Percentiles rank a stretch among this genome's conserved stretches.
Conservation (phyloP, 495 filamentous ascomycete genomes). For the Penicillium chermesinum region DNA sequence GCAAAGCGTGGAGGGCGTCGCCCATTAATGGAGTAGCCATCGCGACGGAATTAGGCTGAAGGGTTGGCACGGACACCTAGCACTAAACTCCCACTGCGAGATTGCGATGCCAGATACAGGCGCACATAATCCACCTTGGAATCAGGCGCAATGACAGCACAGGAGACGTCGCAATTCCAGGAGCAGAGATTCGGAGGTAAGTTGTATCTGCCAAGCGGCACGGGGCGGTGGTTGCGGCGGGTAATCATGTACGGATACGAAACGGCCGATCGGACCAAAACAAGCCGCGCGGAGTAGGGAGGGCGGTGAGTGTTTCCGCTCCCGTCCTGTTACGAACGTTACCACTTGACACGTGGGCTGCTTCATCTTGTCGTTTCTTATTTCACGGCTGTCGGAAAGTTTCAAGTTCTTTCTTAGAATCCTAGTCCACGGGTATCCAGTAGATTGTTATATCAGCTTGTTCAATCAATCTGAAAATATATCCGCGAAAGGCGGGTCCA, state of each 20-base stretch:
- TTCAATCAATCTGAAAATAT: no score
- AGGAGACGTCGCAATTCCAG: constrained; percentile 1
- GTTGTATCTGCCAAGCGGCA: constrained; percentile 15
- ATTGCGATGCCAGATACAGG: constrained; percentile 21
- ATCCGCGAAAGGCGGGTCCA: no score
- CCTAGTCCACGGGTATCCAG: no score
- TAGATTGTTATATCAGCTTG: no score
- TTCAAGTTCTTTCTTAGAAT: no score
- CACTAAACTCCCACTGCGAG: constrained; percentile 30
- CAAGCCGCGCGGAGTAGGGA: not conserved
- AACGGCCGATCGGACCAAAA: not conserved
- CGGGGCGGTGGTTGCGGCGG: constrained; percentile 7
- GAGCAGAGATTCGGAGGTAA: constrained; percentile 10
- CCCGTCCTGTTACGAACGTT: not conserved
- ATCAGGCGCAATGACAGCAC: constrained; percentile 5
- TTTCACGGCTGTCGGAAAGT: no score
- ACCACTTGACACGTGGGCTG: constrained; percentile 18
- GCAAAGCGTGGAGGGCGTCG: constrained; percentile 34
- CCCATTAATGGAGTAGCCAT: constrained; percentile 40
- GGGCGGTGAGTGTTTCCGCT: not conserved
- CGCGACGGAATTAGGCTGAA: constrained; percentile 20
- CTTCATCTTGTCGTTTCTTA: not conserved
- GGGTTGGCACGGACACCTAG: constrained; percentile 26
- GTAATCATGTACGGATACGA: constrained; percentile 2
- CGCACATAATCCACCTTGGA: constrained; percentile 33